Conservation (phyloP, 192 early-diverging fungal genomes). For the Coemansia sp. region DNA sequence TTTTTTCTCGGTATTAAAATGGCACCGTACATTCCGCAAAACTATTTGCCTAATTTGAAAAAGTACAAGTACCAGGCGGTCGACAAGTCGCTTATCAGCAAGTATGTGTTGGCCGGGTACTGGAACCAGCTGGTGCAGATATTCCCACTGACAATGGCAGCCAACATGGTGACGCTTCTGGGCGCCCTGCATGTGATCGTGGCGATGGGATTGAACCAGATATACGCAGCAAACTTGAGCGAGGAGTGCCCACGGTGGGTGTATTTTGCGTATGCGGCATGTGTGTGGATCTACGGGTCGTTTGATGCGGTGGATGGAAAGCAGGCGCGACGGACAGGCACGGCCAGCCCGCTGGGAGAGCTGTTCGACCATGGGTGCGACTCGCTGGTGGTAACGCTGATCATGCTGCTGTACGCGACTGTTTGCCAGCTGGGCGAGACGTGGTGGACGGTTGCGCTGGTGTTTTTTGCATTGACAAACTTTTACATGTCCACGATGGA, state of each 20-base stretch:
- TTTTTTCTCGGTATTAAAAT: conserved; percentile 19
- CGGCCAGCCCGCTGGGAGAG: conserved; percentile 87
- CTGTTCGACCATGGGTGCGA: conserved; percentile 93
- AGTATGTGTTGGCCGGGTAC: conserved; percentile 77
- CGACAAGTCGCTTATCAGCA: conserved; percentile 75
- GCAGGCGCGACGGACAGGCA: conserved; percentile 86
- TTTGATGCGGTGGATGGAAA: conserved; percentile 95
- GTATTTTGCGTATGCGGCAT: conserved; percentile 71
- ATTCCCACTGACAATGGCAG: conserved; percentile 83
- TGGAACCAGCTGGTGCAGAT: conserved; percentile 83
- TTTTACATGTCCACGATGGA: conserved; percentile 95
- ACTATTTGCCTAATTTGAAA: conserved; percentile 66
- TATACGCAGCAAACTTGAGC: conserved; percentile 68
- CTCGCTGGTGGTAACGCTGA: conserved; percentile 64
- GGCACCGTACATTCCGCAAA: conserved; percentile 59
- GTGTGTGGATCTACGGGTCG: conserved; percentile 85
- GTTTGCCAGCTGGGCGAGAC: conserved; percentile 66
- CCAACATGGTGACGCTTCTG: conserved; percentile 87
- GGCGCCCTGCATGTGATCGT: conserved; percentile 77
- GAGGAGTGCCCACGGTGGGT: conserved; percentile 77
- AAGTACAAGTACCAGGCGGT: conserved; percentile 85
- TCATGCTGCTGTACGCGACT: conserved; percentile 58
- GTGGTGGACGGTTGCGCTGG: conserved; percentile 63
- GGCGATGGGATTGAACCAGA: conserved; percentile 70
- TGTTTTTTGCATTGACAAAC: conserved; percentile 68